Evolutionary conservation across 2,329 filamentous ascomycete genomes (phyloP).

Genomic region (Paradendryphiella salina): DNA sequence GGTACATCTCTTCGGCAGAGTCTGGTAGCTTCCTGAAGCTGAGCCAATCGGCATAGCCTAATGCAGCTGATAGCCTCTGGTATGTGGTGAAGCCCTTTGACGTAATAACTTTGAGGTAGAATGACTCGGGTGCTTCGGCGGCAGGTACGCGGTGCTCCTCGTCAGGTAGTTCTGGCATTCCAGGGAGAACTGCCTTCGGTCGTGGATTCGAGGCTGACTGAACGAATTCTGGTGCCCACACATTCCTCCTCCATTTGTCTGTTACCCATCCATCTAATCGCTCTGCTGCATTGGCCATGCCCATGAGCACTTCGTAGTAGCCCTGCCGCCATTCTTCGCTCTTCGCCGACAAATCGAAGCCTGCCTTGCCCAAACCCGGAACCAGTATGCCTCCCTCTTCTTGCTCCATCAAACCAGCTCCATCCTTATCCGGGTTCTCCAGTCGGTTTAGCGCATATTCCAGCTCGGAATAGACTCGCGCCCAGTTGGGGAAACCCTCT

Average conservation of each 20-base stretch:
- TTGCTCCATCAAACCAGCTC: constrained; percentile 64
- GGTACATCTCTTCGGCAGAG: constrained; percentile 72
- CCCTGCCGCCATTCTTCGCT: constrained; percentile 82
- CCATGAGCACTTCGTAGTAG: constrained; percentile 82
- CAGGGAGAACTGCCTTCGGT: constrained; percentile 71
- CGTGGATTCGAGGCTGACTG: constrained; percentile 82
- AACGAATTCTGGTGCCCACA: constrained; percentile 73
- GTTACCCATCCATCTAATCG: constrained; percentile 77
- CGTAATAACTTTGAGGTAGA: constrained; percentile 80
- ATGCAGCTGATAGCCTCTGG: constrained; percentile 78
- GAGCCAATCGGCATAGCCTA: constrained; percentile 83
- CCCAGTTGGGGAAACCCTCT: constrained; percentile 70
- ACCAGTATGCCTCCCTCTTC: constrained; percentile 54
- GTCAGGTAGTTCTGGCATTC: constrained; percentile 65
- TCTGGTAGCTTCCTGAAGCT: constrained; percentile 71
- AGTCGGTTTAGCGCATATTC: constrained; percentile 65
- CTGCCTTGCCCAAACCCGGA: constrained; percentile 49
- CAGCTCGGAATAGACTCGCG: constrained; percentile 63
- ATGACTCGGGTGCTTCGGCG: constrained; percentile 69
- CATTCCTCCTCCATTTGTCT: constrained; percentile 63
- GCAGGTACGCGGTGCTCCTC: constrained; percentile 76
- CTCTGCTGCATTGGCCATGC: constrained; percentile 74
- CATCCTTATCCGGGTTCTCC: constrained; percentile 71
- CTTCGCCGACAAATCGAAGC: constrained; percentile 72
- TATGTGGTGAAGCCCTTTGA: constrained; percentile 77